Base-by-base conservation (phyloP, 2,329 filamentous ascomycete species). In the Erysiphe neolycopersici region DNA sequence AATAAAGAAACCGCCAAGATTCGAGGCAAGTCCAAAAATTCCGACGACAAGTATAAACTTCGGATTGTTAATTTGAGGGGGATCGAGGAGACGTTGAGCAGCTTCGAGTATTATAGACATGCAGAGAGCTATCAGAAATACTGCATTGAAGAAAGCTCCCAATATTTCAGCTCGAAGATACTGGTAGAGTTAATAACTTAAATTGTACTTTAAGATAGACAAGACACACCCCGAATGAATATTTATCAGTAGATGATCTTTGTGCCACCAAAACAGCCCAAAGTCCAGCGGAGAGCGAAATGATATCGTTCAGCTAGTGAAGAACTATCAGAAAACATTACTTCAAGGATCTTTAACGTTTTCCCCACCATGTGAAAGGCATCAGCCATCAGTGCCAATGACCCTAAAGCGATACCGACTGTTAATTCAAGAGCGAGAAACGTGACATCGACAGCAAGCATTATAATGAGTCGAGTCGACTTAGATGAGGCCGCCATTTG, bases 161-260 rank as follows among this genome's bases (percentile, higher is more conserved):
- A 98, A 69, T 11, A 92, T 95, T 65, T 98, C 89, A 32, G 89
- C 89, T 52, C 89, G 82, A 65, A 95, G 79, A 81, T 85, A 98
- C 79, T 87, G 53, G 9, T 18, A 16, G 11, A 41, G 43, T 61
- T 51, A 59, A 52, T 19, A 33, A 22, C 32, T 32, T 14, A 12
- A 13, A 39, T 11, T 19, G 40, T 26, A 3, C 4, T 19, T 29
- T 2, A 6, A 40, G 22, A 11, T 40, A 17, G 39, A 41, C 38
- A 26, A 26, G 22, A 65, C 78, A 59, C 64, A 85, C 81, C 45
- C 89, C 89, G 59, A 94, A 98, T 14, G 89, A 94, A 58, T 89
- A 98, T 59, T 79, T 81, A 54, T 92, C 85, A 9, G 84, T 91
- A 0, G 77, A 80, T 50, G 76, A 80, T 54, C 80, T 75, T 58